Percentiles rank a stretch among this genome's conserved stretches.
Conservation (phyloP, 2,329 filamentous ascomycete species). For the Zymoseptoria tritici region DNA sequence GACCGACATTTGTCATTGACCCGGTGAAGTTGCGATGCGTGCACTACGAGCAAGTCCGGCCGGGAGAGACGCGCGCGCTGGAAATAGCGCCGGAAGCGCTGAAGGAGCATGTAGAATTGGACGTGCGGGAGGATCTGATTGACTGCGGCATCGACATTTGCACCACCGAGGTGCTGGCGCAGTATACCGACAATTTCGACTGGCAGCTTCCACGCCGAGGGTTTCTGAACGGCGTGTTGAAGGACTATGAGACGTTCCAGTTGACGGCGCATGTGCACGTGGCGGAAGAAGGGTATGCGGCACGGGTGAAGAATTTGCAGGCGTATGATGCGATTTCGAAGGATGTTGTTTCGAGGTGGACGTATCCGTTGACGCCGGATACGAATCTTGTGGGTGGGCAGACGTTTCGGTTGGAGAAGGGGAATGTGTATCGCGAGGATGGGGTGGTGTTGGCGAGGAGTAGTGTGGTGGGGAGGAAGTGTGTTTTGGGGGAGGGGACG, state of each 20-base stretch:
- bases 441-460: conserved; percentile 66
- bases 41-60: conserved; percentile 87
- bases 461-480: conserved; percentile 60
- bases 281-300: conserved; percentile 73
- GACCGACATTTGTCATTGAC: conserved; percentile 81
- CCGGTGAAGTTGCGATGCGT: conserved; percentile 71
- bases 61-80: conserved; percentile 53
- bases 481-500: conserved; percentile 69
- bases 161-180: conserved; percentile 84
- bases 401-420: conserved; percentile 62
- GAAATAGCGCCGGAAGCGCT: conserved; percentile 75
- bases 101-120: conserved; percentile 64
- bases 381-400: conserved; percentile 75
- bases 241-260: conserved; percentile 94
- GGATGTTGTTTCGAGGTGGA: conserved; percentile 81
- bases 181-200: conserved; percentile 98
- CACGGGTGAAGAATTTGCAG: conserved; percentile 75
- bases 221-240: conserved; percentile 85
- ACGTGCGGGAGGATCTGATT: conserved; percentile 78
- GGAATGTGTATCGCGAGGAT: conserved; percentile 70
- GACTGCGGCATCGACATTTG: conserved; percentile 96
- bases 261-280: conserved; percentile 95
- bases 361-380: conserved; percentile 82
- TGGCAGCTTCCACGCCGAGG: conserved; percentile 84
- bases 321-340: conserved; percentile 84